Base-by-base conservation (phyloP, 1,284 basidiomycete genomes). In the Rhodotorula sp. region DNA sequence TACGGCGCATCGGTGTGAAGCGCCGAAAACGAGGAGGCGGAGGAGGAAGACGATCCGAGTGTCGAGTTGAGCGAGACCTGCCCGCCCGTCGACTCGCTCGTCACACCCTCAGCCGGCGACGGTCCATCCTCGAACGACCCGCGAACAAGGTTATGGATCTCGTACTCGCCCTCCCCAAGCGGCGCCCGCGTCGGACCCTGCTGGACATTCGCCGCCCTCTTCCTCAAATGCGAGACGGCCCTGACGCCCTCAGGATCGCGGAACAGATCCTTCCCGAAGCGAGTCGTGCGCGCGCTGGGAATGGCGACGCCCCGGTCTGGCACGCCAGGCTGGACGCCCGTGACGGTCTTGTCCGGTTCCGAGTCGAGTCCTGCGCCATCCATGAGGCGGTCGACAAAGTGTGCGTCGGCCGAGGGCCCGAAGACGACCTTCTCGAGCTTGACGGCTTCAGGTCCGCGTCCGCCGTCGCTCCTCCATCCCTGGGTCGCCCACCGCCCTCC, bases 401-500 rank as follows among this genome's bases (percentile, higher is more conserved):
- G 77, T 31, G 72, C 58, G 51, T 81, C 79, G 46, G 76, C 62
- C 20, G 73, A 70, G 30, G 76, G 76, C 8, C 40, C 22, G 52
- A 79, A 80, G 13, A 82, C 75, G 26, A 80, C 72, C 28, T 76
- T 73, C 40, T 80, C 75, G 65, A 76, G 76, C 28, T 77, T 70
- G 28, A 92, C 88, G 2, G 65, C 72, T n/a, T 76, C 68, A 3
- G 71, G 57, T 2, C 70, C 72, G 18, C 68, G 67, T 10, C 75
- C 71, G 31, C 74, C 70, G 48, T 73, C 63, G 31, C 68, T 65
- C 58, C 70, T 67, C 71, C 71, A 77, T 16, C 71, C 74, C 56
- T 88, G 86, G 59, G 88, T 90, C 11, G 67, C 73, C 79, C 81
- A 83, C 50, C 81, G 74, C 15, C 82, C 81, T 31, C 82, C 82